Evolutionary conservation across 495 filamentous ascomycete genomes (phyloP), one percentile per base, ranked within the genome.

Genomic region (Evernia prunastri): DNA sequence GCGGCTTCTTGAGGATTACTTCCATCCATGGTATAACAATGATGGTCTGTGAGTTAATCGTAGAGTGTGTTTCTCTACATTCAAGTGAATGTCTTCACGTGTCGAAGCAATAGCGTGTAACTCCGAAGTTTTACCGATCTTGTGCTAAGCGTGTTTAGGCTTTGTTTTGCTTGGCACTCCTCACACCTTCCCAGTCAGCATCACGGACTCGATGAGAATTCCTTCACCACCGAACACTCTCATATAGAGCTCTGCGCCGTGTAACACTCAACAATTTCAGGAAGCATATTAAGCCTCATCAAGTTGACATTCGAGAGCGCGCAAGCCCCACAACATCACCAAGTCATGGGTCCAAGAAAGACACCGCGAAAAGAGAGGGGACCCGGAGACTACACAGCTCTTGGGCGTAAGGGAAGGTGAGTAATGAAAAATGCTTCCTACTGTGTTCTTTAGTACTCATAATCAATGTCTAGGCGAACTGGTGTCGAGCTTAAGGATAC

Each of bases 401-500:
- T 68, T 36, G 66, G 66, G 3, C 45, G 35, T 33, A 65, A 37
- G 43, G 66, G 66, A 33, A 68, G 66, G 66, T 68, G 25, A 29
- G 58, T 43, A 29, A 36, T 31, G 29, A 31, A 12, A 31, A 31
- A 61, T 43, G 29, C 39, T n/a, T 49, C 8, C 15, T 8, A 56
- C 5, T 1, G 12, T 7, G 33, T 43, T 18, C 10, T 27, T 42
- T 0, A 23, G 5, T 31, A 20, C 45, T 25, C 49, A 56, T 12
- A 59, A 29, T 37, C 13, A 42, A 33, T 20, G 15, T 39, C 11
- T 36, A 89, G 86, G 69, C 82, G 93, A 82, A 98, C 94, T 12
- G 94, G 94, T 29, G 80, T 95, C 37, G 89, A 85, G 1, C 74
- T 98, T 35, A 82, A 84, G 71, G 91, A 97, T 75, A 83, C 80